Base-by-base conservation (phyloP, 208 protist species). In the Leishmania tarentolae region DNA sequence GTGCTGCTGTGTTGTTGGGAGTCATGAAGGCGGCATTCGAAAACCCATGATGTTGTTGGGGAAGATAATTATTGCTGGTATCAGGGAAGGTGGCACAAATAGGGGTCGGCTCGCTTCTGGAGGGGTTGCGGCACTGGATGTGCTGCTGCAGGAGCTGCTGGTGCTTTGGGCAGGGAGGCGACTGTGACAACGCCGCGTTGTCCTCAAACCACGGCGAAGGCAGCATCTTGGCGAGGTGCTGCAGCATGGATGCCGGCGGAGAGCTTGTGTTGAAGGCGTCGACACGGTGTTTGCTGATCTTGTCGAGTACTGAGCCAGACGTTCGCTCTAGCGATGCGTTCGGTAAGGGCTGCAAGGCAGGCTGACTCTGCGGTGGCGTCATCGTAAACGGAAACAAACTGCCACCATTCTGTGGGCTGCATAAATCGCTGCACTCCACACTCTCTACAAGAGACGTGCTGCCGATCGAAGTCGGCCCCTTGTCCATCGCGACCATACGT, bases 381-480 rank as follows among this genome's bases (percentile, higher is more conserved):
- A 59, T 31, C 21, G 44, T 28, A 24, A 68, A 76, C 0, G 78
- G 46, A 52, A 72, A 69, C 8, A 42, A 31, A 40, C 46, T 61
- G 11, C 71, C n/a, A 17, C 13, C 17, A 24, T 40, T 37, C 28
- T 21, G 24, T 8, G 21, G 24, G 70, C 40, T 81, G 69, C 56
- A 35, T 19, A 47, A 40, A 8, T 37, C 42, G 47, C 11, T 0
- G 3, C 17, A 21, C 50, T 68, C 11, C 17, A 1, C 17, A 61
- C 37, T 40, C n/a, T 37, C 66, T 3, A 28, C 9, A 52, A 31
- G 35, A 11, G 56, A 59, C 37, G 6, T 42, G 63, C 73, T 78
- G n/a, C 77, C 31, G 35, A 56, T 83, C 19, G 80, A 78, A 15
- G 74, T 79, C 31, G 80, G 78, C 65, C 50, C 75, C 74, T 75